These are phyloP conservation scores for Theobroma cacao DNA, from an alignment of 345 rosid species.

Conservation along the genomic window DNA sequence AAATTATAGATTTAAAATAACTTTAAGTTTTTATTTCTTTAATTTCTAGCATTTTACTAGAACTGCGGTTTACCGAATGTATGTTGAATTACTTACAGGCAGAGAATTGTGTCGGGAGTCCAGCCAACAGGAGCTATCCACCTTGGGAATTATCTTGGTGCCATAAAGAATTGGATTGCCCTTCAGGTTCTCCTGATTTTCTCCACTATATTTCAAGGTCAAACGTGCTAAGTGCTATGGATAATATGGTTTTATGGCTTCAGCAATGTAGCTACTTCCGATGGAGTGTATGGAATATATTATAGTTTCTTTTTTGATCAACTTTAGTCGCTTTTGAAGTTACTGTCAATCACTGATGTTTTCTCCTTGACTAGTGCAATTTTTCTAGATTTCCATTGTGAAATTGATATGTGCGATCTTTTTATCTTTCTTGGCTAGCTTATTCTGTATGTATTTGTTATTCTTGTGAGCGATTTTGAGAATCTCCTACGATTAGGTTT, in stretches of 20 bases:
- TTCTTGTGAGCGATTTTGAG: not conserved
- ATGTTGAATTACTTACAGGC: constrained; percentile 34
- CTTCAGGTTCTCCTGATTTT: constrained; percentile 57
- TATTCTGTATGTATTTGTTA: not conserved
- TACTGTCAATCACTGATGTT: not conserved
- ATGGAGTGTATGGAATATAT: not conserved
- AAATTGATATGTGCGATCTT: not conserved
- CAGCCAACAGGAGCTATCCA: constrained; percentile 92
- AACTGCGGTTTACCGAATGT: not conserved
- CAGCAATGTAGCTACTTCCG: not conserved
- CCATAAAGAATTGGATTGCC: constrained; percentile 78
- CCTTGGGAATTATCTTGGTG: constrained; percentile 91
- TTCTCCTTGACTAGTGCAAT: not conserved
- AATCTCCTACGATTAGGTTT: not conserved
- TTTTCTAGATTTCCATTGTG: not conserved
- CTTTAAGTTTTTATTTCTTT: not conserved
- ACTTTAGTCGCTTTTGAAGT: not conserved
- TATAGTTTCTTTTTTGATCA: not conserved
- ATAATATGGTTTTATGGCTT: not conserved
- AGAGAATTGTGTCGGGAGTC: constrained; percentile 88
- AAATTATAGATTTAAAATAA: not conserved
- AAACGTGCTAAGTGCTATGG: not conserved
- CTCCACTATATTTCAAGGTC: not conserved
- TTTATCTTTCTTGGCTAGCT: not conserved
- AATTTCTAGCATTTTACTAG: not conserved